Evolutionary conservation across 2,329 filamentous ascomycete genomes (phyloP), one percentile per base, ranked within the genome.

Genomic region (Ophiostoma australiae): DNA sequence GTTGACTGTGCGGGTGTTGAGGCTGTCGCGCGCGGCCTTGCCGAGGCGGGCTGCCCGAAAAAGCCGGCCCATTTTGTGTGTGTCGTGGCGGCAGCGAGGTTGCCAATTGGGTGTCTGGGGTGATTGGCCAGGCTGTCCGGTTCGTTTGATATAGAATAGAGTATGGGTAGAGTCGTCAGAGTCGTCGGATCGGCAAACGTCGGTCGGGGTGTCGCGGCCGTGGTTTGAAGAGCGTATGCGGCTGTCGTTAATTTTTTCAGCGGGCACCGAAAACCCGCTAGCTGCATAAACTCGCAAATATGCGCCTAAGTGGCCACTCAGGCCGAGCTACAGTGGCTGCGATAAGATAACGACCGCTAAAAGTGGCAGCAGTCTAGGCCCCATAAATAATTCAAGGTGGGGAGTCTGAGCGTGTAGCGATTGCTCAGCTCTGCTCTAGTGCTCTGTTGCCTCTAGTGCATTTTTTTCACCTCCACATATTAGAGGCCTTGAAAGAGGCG

Each of bases 31-130:
- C 68, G 80, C 81, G 1, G 78, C 81, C 77, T 84, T 80, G 75
- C 81, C 82, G 70, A 85, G 80, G 73, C 80, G 79, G 69, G 80
- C 74, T 69, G 84, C 80, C 71, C 75, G 77, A 72, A 81, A 76
- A 72, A 23, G 44, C 44, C 66, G 66, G 66, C 39, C 66, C 66
- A 67, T 67, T 4, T 27, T 48, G n/a, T 44, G 17, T 67, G 35
- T 67, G 20, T 23, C 13, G 65, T 63, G 58, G 27, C 58, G 58
- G 58, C 58, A 33, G 58, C 27, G 23, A 37, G 65, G 65, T 44
- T 37, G n/a, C 65, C 65, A 44, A 67, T 67, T 67, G 65, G 13
- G 58, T 35, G n/a, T 13, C 5, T 44, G 4, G 58, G 20, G 27
- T 63, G 58, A 5, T 58, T 31, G 52, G 52, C 23, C 23, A 11